These are phyloP conservation scores for Pyrenochaeta sp. DNA, from an alignment of 2,329 filamentous ascomycete genomes.

Conservation along the genomic window DNA sequence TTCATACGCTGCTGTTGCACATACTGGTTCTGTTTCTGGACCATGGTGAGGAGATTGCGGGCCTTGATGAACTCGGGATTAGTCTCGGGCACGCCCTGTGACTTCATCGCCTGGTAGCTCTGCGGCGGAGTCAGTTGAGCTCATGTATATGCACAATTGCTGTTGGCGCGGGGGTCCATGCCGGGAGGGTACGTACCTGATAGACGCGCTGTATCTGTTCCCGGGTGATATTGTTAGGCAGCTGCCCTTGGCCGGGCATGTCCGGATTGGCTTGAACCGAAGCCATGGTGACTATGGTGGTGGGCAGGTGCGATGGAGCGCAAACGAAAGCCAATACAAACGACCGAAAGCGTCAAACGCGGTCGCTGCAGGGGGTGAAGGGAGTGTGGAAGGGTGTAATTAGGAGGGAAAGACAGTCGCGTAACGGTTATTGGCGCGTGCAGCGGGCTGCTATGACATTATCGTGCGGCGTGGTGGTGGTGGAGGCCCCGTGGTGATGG, in stretches of 20 bases:
- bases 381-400: conserved; percentile 31
- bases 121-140: conserved; percentile 57
- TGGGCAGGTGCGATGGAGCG: conserved; percentile 21
- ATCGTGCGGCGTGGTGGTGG: conserved; percentile 42
- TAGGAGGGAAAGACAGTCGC: conserved; percentile 35
- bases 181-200: conserved; percentile 59
- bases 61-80: conserved; percentile 90
- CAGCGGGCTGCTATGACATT: conserved; percentile 45
- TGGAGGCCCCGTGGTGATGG: conserved; percentile 33
- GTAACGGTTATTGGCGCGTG: conserved; percentile 32
- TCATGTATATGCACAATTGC: conserved; percentile 11
- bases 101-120: conserved; percentile 92
- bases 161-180: conserved; percentile 4
- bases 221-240: conserved; percentile 74
- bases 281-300: conserved; percentile 66
- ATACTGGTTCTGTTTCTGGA: conserved; percentile 70
- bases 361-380: conserved; percentile 25
- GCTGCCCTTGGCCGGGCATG: conserved; percentile 69
- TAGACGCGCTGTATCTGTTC: conserved; percentile 81
- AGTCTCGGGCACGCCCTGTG: conserved; percentile 77
- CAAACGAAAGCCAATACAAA: conserved; percentile 22
- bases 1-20: conserved; percentile 50
- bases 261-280: conserved; percentile 78
- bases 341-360: conserved; percentile 23
- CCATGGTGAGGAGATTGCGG: conserved; percentile 75